Evolutionary conservation across 1,139 yeast genomes (phyloP).

Genomic region (Zygotorulaspora mrakii): DNA sequence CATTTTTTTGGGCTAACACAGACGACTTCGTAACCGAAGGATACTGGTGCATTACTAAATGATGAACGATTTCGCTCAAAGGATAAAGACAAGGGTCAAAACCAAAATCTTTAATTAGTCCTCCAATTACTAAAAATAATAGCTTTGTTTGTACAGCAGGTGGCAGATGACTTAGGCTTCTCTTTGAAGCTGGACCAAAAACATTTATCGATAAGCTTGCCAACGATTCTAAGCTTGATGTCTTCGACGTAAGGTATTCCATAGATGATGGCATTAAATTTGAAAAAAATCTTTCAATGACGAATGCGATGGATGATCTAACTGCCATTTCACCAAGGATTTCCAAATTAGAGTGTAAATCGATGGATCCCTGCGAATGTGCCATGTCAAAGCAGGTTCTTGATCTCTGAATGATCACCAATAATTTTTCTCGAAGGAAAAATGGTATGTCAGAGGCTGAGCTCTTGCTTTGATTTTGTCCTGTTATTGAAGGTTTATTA

Average conservation of each 20-base stretch:
- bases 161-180: slow-evolving; percentile 21
- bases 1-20: slow-evolving; percentile 8
- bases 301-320: slow-evolving; percentile 53
- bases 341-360: slow-evolving; percentile 42
- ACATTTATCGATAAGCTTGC: slow-evolving; percentile 22
- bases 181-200: slow-evolving; percentile 28
- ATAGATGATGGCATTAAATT: slow-evolving; percentile 46
- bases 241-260: slow-evolving; percentile 53
- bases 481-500: slow-evolving; percentile 4
- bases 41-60: slow-evolving; percentile 57
- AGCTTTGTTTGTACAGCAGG: slow-evolving; percentile 26
- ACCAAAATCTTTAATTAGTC: slow-evolving; percentile 74
- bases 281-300: slow-evolving; percentile 55
- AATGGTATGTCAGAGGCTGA: slow-evolving; percentile 26
- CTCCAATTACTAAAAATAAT: slow-evolving; percentile 60
- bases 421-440: slow-evolving; percentile 36
- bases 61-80: slow-evolving; percentile 64
- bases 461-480: slow-evolving; percentile 4
- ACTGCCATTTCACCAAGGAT: slow-evolving; percentile 57
- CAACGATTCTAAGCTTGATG: slow-evolving; percentile 36
- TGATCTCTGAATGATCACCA: slow-evolving; percentile 55
- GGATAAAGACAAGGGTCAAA: slow-evolving; percentile 62
- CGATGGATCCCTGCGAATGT: slow-evolving; percentile 34
- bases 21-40: slow-evolving; percentile 41
- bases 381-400: slow-evolving; percentile 59